Base-by-base conservation (phyloP, 2,329 filamentous ascomycete genomes). In the Erysiphe neolycopersici region DNA sequence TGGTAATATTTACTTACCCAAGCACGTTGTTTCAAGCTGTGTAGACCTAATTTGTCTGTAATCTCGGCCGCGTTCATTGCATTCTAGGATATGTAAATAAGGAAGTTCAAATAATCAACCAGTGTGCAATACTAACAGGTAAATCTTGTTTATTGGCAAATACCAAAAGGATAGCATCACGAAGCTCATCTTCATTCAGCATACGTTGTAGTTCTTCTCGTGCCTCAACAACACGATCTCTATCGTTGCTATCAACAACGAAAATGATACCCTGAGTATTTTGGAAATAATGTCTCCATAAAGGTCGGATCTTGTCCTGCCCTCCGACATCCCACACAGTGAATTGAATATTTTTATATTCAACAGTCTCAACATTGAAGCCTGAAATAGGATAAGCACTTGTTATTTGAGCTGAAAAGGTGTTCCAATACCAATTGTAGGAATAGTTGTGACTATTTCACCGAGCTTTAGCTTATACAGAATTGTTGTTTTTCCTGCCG, bases 91-190 rank as follows among this genome's bases (percentile, higher is more conserved):
- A 45, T 47, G 3, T 26, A 26, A 33, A 33, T 33, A 12, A 33
- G 32, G 8, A 16, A 4, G 12, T 4, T 14, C n/a, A 14, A n/a
- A 12, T 12, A 18, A 4, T 10, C 16, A 11, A 10, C 5, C 6
- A 8, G n/a, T 18, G 13, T 13, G 22, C 9, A 31, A 37, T 31
- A 71, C 84, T 63, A 70, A 94, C 89, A 56, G 79, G 79, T 64
- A 95, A 69, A 85, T 98, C 89, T 72, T 98, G 89, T 73, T 98
- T 98, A 77, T 98, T 98, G 66, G 89, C 89, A 60, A 98, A 98
- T 58, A 98, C 87, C 58, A 98, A 68, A 56, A 98, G 74, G 56
- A 94, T 77, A 53, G 89, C 89, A 62, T 98, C 89, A 62, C 87
- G 81, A 64, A 98, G 83, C 70, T 98, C 89, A 54, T 93, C 81